Evolutionary conservation across 169 alveolate species (phyloP).

Genomic region (Plasmodium inui): DNA sequence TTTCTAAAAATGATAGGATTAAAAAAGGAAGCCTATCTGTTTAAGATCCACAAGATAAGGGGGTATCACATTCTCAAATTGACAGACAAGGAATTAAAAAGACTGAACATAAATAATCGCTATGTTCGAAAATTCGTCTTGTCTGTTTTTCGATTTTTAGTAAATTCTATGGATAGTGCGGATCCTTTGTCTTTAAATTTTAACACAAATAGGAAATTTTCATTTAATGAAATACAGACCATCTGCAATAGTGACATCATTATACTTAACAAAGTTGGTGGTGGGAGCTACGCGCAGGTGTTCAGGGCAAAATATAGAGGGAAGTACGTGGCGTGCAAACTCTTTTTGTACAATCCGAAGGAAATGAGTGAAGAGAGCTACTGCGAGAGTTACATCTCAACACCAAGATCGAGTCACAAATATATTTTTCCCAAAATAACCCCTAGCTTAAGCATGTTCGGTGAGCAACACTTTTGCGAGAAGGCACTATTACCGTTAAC

Average conservation of each 20-base stretch:
- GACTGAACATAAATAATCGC: slow-evolving; percentile 66
- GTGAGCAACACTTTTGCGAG: neutral
- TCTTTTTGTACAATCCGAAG: slow-evolving; percentile 49
- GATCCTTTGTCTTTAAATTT: slow-evolving; percentile 75
- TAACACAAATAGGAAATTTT: slow-evolving; percentile 31
- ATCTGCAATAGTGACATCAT: slow-evolving; percentile 35
- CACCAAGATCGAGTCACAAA: slow-evolving; percentile 62
- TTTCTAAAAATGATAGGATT: slow-evolving; percentile 71
- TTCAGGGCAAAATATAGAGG: slow-evolving; percentile 53
- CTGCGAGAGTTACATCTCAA: slow-evolving; percentile 73
- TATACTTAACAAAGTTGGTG: slow-evolving; percentile 70
- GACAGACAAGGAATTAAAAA: slow-evolving; percentile 69
- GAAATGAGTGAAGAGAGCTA: slow-evolving; percentile 51
- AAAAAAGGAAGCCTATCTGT: slow-evolving; percentile 62
- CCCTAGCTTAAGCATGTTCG: neutral
- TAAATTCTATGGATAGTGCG: slow-evolving; percentile 76
- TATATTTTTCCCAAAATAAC: slow-evolving; percentile 47
- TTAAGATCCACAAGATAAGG: slow-evolving; percentile 63
- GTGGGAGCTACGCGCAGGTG: slow-evolving; percentile 73
- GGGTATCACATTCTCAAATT: slow-evolving; percentile 76
- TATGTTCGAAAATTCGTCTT: slow-evolving; percentile 76
- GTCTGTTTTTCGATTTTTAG: slow-evolving; percentile 76
- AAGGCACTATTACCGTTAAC: neutral
- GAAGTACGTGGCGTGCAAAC: slow-evolving; percentile 77
- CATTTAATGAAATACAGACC: slow-evolving; percentile 46